Evolutionary conservation across 352 stramenopile genomes (phyloP), one percentile per base, ranked within the genome.

Genomic region (Phytophthora macrochlamydospora): DNA sequence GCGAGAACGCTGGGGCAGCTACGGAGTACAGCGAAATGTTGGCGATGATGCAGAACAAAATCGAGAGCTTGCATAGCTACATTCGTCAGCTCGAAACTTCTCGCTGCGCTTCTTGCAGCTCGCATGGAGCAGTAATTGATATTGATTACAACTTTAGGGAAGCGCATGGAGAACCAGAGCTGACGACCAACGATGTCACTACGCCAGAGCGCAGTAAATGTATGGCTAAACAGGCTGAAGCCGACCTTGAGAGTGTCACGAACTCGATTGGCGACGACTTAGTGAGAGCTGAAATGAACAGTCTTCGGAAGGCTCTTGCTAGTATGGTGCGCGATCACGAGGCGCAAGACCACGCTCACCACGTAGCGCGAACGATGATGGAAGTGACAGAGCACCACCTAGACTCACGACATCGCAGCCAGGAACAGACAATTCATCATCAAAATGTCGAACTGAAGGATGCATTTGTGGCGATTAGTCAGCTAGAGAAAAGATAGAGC

Each of bases 31-130:
- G 69, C 2, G 65, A 68, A 55, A 40, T 91, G n/a, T 35, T 93
- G 30, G 49, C 52, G 31, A 85, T 57, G 13, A 56, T 93, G 24
- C 65, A 90, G 42, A 63, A 64, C 11, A 92, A 91, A 66, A 75
- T 93, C 68, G 78, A 83, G 40, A 90, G 71, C 4, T 44, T 91
- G 13, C 82, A 69, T 37, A 52, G 58, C 51, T 89, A 93, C 67
- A 87, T 91, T 56, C 74, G 49, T 2, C 62, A 82, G 31, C 57
- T 92, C 0, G 77, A 92, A 33, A 62, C 28, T 24, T 45, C 59
- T 28, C 53, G 33, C 31, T 83, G 69, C 37, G 12, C 52, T 9
- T 43, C 33, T 2, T 76, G 68, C 18, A 56, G 49, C 18, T 53
- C 48, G 9, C 49, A 52, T 43, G 58, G 51, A 4, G 45, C 51